phyloP scores from a whole-genome alignment of 106 monocot genomes.

The Narthecium ossifragum region DNA sequence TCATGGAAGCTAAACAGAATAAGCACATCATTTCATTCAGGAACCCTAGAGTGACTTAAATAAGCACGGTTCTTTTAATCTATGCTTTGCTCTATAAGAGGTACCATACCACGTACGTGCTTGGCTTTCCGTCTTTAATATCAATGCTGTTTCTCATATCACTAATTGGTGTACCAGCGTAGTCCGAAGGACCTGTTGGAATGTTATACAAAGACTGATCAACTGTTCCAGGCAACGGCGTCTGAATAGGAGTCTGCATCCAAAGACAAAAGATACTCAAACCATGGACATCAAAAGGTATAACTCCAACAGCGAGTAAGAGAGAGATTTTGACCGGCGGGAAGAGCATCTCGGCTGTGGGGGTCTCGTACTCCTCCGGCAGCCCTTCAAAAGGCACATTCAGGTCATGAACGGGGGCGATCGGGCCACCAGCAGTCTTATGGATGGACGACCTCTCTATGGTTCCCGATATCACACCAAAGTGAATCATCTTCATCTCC shows the following conservation, averaged over 20 bases:
- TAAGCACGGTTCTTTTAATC: no score
- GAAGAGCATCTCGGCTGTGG: conserved; percentile 97
- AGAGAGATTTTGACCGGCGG: conserved; percentile 56
- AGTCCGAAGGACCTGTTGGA: conserved; percentile 82
- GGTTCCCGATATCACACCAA: conserved; percentile 50
- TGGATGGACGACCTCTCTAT: conserved; percentile 38
- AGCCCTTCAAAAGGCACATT: conserved; percentile 90
- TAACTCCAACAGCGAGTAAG: neutral
- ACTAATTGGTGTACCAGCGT: conserved; percentile 44
- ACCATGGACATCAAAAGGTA: neutral
- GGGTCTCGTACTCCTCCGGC: conserved; percentile 94
- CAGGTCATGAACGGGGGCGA: conserved; percentile 83
- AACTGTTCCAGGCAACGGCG: conserved; percentile 53
- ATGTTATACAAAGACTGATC: conserved; percentile 65
- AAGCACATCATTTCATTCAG: no score
- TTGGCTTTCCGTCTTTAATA: conserved; percentile 60
- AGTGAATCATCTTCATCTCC: conserved; percentile 98
- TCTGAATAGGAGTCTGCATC: conserved; percentile 59
- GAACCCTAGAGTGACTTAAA: no score
- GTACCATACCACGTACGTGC: conserved; percentile 71
- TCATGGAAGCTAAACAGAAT: no score
- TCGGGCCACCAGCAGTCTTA: conserved; percentile 31
- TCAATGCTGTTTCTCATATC: conserved; percentile 58
- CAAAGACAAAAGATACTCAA: neutral
- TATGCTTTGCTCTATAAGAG: no score